phyloP scores from a whole-genome alignment of 2,329 filamentous ascomycete species.

The Microsporum audouinii region DNA sequence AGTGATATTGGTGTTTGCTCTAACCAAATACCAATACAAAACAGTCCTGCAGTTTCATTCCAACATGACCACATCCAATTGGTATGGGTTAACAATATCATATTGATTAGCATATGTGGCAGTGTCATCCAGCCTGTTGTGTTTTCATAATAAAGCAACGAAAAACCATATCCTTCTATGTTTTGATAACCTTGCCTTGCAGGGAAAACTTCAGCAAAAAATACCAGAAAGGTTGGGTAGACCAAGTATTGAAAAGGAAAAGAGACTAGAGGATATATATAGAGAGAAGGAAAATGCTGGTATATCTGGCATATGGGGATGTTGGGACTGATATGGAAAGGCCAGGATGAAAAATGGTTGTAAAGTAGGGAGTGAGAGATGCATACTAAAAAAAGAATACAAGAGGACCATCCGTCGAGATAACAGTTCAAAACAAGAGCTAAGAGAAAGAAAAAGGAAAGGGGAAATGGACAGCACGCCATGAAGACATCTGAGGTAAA shows the following conservation, averaged over 20 bases:
- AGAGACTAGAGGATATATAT: background rate
- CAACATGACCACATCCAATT: background rate
- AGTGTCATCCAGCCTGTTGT: background rate
- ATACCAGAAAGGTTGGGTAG: background rate
- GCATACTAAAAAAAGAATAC: background rate
- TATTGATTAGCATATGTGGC: background rate
- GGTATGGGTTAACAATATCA: background rate
- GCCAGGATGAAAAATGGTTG: background rate
- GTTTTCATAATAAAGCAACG: background rate
- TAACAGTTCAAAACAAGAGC: background rate
- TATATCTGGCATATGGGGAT: background rate
- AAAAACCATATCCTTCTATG: background rate
- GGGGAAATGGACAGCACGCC: constrained; percentile 3
- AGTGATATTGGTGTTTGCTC: constrained; percentile 1
- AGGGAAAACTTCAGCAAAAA: background rate
- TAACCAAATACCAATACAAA: background rate
- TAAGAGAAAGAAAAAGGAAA: background rate
- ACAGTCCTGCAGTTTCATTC: background rate
- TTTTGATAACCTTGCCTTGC: constrained; percentile 1
- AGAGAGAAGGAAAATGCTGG: background rate
- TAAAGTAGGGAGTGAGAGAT: background rate
- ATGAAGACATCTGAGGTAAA: background rate
- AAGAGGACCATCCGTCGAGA: background rate
- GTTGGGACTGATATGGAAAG: background rate
- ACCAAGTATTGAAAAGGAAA: background rate